Percentiles rank a stretch among this genome's conserved stretches.
phyloP scores from a whole-genome alignment of 371 early-diverging fungal genomes.

The Chytridiales sp. region DNA sequence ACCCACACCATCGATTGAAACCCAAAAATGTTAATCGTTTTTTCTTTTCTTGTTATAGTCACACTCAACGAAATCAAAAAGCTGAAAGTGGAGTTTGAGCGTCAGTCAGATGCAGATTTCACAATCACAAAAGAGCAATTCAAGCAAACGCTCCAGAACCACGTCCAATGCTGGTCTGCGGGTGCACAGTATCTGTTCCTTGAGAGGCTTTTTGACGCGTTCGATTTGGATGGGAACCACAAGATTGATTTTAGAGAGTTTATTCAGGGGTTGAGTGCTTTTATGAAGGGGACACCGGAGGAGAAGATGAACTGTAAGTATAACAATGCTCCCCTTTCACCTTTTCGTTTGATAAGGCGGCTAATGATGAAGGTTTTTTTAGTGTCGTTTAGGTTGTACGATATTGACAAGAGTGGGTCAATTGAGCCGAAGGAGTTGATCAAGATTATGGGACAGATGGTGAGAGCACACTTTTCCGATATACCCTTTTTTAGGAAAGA shows the following conservation, averaged over 20 bases:
- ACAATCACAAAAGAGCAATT: slow-evolving; percentile 73
- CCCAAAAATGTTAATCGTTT: background rate
- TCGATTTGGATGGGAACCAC: slow-evolving; percentile 69
- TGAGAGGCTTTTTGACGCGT: slow-evolving; percentile 76
- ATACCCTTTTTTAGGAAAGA: background rate
- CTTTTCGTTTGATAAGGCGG: background rate
- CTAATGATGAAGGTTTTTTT: background rate
- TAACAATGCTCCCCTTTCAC: background rate
- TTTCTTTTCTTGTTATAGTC: slow-evolving; percentile 42
- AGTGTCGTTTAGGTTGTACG: slow-evolving; percentile 84
- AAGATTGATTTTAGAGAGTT: slow-evolving; percentile 75
- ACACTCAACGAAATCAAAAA: slow-evolving; percentile 65
- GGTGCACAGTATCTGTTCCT: slow-evolving; percentile 71
- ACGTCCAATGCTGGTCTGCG: slow-evolving; percentile 54
- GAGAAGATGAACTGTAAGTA: slow-evolving; percentile 74
- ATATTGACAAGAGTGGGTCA: slow-evolving; percentile 75
- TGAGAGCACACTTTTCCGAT: slow-evolving; percentile 25
- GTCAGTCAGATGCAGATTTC: slow-evolving; percentile 48
- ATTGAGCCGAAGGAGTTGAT: slow-evolving; percentile 74
- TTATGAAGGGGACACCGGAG: slow-evolving; percentile 77
- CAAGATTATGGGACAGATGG: slow-evolving; percentile 73
- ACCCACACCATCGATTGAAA: background rate
- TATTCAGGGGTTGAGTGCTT: slow-evolving; percentile 72
- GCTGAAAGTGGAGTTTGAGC: slow-evolving; percentile 65
- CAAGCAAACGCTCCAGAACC: slow-evolving; percentile 48